These are phyloP conservation scores for Discostella stelligera DNA, from an alignment of 352 stramenopile species.

Conservation along the genomic window DNA sequence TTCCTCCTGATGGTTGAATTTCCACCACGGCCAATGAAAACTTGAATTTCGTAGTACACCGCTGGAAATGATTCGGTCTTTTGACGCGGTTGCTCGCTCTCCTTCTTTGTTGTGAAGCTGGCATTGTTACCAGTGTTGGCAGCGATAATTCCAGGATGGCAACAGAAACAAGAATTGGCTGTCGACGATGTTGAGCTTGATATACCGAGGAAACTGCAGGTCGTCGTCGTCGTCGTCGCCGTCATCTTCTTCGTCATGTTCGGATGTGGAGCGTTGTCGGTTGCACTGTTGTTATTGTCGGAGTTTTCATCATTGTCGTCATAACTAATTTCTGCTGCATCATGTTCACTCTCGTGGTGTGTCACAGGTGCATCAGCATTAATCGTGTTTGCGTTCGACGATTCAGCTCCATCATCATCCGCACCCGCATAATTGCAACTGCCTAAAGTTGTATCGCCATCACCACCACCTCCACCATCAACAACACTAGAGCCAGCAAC, in stretches of 20 bases:
- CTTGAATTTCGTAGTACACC: conserved; percentile 42
- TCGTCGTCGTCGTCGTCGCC: not conserved
- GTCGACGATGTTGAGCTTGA: not conserved
- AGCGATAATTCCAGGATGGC: not conserved
- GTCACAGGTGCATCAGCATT: not conserved
- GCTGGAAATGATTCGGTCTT: conserved; percentile 23
- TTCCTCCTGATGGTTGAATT: not conserved
- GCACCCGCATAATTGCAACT: no score
- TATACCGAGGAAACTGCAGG: not conserved
- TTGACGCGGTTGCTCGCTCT: conserved; percentile 1
- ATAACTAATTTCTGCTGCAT: not conserved
- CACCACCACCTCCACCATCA: no score
- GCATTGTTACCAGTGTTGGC: not conserved
- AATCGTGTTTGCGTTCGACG: not conserved
- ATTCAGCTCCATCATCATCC: not conserved
- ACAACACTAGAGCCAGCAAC: not conserved
- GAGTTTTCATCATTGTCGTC: not conserved
- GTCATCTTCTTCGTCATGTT: not conserved
- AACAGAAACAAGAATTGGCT: not conserved
- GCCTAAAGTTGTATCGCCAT: no score
- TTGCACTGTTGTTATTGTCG: not conserved
- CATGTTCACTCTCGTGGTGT: not conserved
- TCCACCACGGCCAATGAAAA: conserved; percentile 14
- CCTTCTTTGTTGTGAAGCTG: not conserved
- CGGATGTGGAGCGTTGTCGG: not conserved